Percentiles rank a stretch among this genome's conserved stretches.
These are phyloP conservation scores for Aurantiochytrium sp. DNA, from an alignment of 108 stramenopile species.

Conservation along the genomic window DNA sequence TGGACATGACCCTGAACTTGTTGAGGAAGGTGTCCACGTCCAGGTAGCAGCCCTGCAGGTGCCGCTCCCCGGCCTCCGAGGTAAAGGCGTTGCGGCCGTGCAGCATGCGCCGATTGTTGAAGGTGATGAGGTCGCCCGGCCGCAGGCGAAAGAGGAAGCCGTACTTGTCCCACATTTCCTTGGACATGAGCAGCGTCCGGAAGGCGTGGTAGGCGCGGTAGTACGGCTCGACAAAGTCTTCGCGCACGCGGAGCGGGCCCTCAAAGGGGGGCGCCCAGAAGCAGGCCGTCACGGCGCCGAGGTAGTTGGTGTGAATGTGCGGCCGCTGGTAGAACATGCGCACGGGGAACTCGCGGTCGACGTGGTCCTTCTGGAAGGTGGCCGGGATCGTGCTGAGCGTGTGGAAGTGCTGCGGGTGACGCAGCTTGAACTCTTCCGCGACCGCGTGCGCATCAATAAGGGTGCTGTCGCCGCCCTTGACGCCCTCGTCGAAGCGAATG, in stretches of 20 bases:
- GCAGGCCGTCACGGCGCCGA: background rate
- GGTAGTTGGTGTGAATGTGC: constrained; percentile 29
- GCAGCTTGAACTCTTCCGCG: constrained; percentile 16
- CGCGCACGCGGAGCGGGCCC: background rate
- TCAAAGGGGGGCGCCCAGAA: constrained; percentile 20
- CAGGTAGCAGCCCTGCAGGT: constrained; percentile 42
- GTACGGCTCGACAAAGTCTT: background rate
- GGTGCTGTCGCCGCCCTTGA: constrained; percentile 37
- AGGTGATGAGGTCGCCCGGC: constrained; percentile 37
- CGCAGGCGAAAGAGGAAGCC: constrained; percentile 14
- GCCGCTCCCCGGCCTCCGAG: constrained; percentile 4
- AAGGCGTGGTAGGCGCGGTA: constrained; percentile 29
- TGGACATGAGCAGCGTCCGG: background rate
- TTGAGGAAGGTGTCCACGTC: constrained; percentile 34
- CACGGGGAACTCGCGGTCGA: constrained; percentile 26
- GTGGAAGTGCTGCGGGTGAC: background rate
- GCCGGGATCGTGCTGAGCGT: constrained; percentile 2
- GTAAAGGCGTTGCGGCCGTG: constrained; percentile 40
- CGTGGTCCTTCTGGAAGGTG: constrained; percentile 37
- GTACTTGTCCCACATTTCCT: background rate
- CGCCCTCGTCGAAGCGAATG: constrained; percentile 5
- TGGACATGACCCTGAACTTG: constrained; percentile 18
- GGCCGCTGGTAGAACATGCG: constrained; percentile 38
- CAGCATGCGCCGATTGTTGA: constrained; percentile 45
- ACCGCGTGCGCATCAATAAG: constrained; percentile 29